Base-by-base conservation (phyloP, 257 asterid genomes). In the Petunia axillaris region DNA sequence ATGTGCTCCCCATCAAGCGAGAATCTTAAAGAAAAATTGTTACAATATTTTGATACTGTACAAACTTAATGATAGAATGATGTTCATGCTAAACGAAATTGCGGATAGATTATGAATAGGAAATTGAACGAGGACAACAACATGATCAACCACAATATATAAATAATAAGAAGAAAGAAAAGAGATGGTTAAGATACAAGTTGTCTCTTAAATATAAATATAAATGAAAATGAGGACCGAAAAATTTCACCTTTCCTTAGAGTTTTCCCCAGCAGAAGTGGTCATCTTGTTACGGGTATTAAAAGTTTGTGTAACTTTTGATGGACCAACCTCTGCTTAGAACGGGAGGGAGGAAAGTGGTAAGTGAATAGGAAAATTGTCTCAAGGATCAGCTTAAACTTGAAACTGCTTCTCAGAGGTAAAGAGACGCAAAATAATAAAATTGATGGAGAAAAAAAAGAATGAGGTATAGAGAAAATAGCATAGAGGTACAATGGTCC, bases 371-470 rank as follows among this genome's bases (percentile, higher is more conserved):
- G 0, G 9, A 8, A 68, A 68, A 44, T 57, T 44, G 8, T 57
- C 76, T 68, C 38, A 14, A 44, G 40, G 57, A 68, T 68, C 57
- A 44, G 40, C 57, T 68, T 44, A 44, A 68, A 44, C 76, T 68
- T 8, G 76, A 68, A 67, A 43, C 39, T 67, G 15, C 4, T 25
- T 25, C 55, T 43, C 39, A 6, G 53, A 66, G 8, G 50, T 37
- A 14, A 39, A 15, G 2, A 41, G 2, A 41, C 38, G n/a, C 3
- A 68, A 43, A 68, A 13, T 4, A 54, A 13, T 1, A 41, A 44
- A 44, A 68, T 43, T 68, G 8, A 68, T 44, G 8, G 57, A 68
- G 40, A 44, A 16, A 8, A 68, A 68, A 37, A 16, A 44, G 25
- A 68, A 68, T 16, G 37, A 16, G 40, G 57, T 39, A 57, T 8